Conservation (phyloP, 352 stramenopile genomes). For the Phytophthora syringae region DNA sequence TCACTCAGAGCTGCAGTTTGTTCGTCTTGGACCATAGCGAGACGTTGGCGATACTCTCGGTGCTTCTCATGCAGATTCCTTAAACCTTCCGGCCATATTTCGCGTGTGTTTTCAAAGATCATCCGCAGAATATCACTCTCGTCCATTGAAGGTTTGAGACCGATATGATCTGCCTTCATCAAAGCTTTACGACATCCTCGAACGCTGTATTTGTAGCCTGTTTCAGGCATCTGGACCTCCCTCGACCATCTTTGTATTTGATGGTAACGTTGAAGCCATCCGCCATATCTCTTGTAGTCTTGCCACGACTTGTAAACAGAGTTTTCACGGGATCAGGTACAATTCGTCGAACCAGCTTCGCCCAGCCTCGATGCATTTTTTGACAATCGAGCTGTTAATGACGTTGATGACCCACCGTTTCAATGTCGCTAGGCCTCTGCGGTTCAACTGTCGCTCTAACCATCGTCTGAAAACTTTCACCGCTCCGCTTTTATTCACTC, state of each 20-base stretch:
- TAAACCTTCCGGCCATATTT: constrained; percentile 11
- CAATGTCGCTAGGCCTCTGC: no score
- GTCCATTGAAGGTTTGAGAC: constrained; percentile 35
- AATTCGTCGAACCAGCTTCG: no score
- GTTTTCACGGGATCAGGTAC: no score
- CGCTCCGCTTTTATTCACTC: constrained; percentile 46
- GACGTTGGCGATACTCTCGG: constrained; percentile 21
- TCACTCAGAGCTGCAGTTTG: constrained; percentile 40
- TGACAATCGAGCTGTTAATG: no score
- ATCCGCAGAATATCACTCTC: constrained; percentile 30
- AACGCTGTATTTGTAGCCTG: constrained; percentile 12
- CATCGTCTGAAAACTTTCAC: no score
- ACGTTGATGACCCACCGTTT: no score
- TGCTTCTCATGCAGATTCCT: constrained; percentile 38
- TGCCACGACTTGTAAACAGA: no score
- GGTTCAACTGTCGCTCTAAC: no score
- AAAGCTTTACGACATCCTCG: constrained; percentile 7
- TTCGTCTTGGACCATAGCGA: constrained; percentile 17
- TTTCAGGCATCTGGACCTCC: constrained; percentile 34
- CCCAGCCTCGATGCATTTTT: no score
- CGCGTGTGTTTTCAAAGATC: constrained; percentile 40
- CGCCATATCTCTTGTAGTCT: constrained; percentile 40
- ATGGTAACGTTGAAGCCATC: constrained; percentile 47
- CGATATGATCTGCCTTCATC: constrained; percentile 30
- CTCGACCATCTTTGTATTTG: constrained; percentile 39